phyloP scores from a whole-genome alignment of 2,329 filamentous ascomycete genomes.

The Colletotrichum horii region DNA sequence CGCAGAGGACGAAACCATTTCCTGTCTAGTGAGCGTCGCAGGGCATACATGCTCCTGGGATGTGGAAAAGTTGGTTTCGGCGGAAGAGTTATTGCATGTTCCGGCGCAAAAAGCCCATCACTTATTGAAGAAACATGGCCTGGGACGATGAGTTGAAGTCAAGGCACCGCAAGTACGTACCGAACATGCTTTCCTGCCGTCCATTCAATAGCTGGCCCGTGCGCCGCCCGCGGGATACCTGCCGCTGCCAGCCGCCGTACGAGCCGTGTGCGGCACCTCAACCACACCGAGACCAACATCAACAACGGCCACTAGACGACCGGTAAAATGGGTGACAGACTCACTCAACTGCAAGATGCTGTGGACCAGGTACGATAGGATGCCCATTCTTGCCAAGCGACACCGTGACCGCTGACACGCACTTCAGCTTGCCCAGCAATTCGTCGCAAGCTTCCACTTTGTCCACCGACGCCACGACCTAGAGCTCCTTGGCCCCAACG shows the following conservation, averaged over 20 bases:
- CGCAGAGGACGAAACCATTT: background rate
- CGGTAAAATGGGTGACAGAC: constrained; percentile 69
- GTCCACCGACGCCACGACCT: constrained; percentile 73
- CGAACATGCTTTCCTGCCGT: background rate
- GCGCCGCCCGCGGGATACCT: background rate
- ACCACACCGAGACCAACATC: background rate
- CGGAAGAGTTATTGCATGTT: background rate
- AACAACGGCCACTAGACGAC: background rate
- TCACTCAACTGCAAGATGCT: constrained; percentile 86
- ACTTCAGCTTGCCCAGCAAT: constrained; percentile 68
- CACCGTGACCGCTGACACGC: background rate
- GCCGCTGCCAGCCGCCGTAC: background rate
- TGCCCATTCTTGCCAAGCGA: background rate
- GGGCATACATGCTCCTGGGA: background rate
- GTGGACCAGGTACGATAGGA: constrained; percentile 71
- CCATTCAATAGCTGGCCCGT: background rate
- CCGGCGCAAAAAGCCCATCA: background rate
- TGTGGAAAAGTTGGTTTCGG: too few species aligned
- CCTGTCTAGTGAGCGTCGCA: background rate
- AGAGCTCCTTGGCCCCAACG: constrained; percentile 60
- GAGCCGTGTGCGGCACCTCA: background rate
- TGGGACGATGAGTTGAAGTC: background rate
- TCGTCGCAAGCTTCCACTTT: constrained; percentile 70
- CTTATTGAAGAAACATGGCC: background rate
- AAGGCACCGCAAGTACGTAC: background rate